A percentile compares a stretch with the other conserved stretches of the same genome.
Evolutionary conservation across 2,329 filamentous ascomycete genomes (phyloP).

Genomic region (Tolypocladium tundrense): DNA sequence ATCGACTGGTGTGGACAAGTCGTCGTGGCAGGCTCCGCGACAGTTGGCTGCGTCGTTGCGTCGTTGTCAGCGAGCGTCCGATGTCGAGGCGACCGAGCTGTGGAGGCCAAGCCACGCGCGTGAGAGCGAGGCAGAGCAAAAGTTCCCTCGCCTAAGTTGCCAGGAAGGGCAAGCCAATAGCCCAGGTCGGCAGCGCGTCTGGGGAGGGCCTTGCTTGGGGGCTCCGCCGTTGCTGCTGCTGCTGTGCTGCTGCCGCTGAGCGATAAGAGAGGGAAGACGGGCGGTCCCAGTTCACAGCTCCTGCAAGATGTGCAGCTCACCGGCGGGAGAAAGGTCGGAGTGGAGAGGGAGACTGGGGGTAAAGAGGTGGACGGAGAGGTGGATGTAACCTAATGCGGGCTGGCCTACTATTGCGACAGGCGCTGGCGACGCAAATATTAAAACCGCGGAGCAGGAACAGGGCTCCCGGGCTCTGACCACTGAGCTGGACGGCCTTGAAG

Average conservation of each 20-base stretch:
- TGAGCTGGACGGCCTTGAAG: constrained; percentile 10
- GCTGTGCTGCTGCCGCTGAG: not conserved
- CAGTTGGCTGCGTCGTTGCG: constrained; percentile 3
- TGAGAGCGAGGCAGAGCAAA: constrained; percentile 25
- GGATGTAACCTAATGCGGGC: constrained; percentile 13
- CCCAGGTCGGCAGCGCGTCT: constrained; percentile 12
- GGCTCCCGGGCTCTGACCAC: constrained; percentile 12
- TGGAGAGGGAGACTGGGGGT: constrained; percentile 6
- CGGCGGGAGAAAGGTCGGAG: constrained; percentile 2
- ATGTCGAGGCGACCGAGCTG: constrained; percentile 3
- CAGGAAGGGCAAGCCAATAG: constrained; percentile 24
- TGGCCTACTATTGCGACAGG: constrained; percentile 8
- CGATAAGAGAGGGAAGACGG: not conserved
- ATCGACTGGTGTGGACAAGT: constrained; percentile 9
- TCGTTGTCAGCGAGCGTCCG: constrained; percentile 1
- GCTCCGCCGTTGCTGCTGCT: constrained; percentile 1
- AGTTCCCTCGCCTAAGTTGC: constrained; percentile 28
- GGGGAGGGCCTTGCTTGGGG: constrained; percentile 13
- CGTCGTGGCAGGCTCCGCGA: constrained; percentile 5
- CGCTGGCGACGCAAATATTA: constrained; percentile 7
- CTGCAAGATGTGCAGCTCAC: not conserved
- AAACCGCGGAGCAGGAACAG: constrained; percentile 6
- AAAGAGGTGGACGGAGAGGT: constrained; percentile 4
- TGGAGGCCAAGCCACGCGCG: constrained; percentile 23
- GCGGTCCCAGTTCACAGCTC: constrained; percentile 1